Conservation (phyloP, 1,284 basidiomycete species). For the Laetiporus sulphureus region DNA sequence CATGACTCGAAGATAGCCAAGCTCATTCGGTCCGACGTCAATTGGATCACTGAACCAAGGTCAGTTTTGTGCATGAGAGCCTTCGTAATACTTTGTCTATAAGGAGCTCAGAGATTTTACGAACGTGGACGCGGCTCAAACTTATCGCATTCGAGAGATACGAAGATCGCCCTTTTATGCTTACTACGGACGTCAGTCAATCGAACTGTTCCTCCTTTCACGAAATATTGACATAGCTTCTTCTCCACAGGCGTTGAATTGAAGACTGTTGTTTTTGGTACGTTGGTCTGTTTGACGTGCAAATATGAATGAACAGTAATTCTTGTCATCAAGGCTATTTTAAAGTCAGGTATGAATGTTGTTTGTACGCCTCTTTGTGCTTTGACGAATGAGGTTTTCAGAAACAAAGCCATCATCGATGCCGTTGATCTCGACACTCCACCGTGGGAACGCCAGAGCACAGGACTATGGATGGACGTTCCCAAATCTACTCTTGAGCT, state of each 20-base stretch:
- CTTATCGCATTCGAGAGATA: constrained; percentile 71
- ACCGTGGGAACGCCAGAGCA: constrained; percentile 71
- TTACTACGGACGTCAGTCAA: constrained; percentile 69
- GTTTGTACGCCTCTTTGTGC: no score
- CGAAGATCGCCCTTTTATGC: constrained; percentile 49
- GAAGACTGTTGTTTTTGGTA: constrained; percentile 72
- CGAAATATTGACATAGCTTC: constrained; percentile 1
- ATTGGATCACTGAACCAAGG: constrained; percentile 80
- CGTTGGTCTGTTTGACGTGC: no score
- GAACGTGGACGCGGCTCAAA: constrained; percentile 75
- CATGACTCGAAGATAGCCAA: constrained; percentile 76
- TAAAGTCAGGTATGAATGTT: constrained; percentile 52
- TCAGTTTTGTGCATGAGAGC: constrained; percentile 21
- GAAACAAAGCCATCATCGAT: constrained; percentile 68
- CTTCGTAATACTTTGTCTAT: neutral
- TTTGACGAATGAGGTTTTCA: constrained; percentile 17
- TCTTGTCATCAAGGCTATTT: no score
- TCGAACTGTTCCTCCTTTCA: neutral
- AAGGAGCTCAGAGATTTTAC: constrained; percentile 58
- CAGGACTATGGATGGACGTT: constrained; percentile 84
- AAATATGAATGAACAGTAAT: no score
- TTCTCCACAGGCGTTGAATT: constrained; percentile 68
- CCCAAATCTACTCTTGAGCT: constrained; percentile 47
- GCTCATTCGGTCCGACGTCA: constrained; percentile 69
- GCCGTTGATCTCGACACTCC: constrained; percentile 76